Percentiles rank a stretch among this genome's conserved stretches.
phyloP scores from a whole-genome alignment of 176 grass and related monocot genomes.

The Musa troglodytarum region DNA sequence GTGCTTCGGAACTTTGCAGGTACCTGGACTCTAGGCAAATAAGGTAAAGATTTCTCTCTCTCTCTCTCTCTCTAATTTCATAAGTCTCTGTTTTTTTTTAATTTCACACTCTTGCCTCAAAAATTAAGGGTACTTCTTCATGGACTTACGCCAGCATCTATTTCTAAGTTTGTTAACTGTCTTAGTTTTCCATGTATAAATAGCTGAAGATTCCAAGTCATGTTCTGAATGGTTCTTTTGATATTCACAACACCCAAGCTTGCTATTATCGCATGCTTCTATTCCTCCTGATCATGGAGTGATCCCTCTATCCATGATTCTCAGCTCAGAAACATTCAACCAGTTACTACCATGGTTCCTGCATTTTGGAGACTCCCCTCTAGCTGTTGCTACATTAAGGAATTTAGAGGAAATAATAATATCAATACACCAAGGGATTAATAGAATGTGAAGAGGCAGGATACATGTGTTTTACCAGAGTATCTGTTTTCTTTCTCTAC shows the following conservation, averaged over 20 bases:
- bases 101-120: neutral
- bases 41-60: constrained; percentile 31
- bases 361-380: no score
- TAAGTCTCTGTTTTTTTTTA: neutral
- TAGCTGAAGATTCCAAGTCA: neutral
- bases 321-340: no score
- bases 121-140: no score
- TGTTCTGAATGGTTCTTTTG: neutral
- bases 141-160: neutral
- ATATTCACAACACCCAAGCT: neutral
- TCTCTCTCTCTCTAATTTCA: neutral
- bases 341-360: no score
- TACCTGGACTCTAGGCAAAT: constrained; percentile 68
- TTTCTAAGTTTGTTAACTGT: neutral
- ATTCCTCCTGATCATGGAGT: no score
- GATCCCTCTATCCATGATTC: no score
- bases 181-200: neutral
- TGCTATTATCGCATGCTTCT: no score
- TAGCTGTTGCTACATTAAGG: neutral
- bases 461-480: neutral
- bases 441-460: neutral
- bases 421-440: neutral
- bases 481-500: neutral
- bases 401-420: neutral
- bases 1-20: constrained; percentile 60